Evolutionary conservation across 1,284 basidiomycete genomes (phyloP), one percentile per base, ranked within the genome.

Genomic region (Ustilago hordei): DNA sequence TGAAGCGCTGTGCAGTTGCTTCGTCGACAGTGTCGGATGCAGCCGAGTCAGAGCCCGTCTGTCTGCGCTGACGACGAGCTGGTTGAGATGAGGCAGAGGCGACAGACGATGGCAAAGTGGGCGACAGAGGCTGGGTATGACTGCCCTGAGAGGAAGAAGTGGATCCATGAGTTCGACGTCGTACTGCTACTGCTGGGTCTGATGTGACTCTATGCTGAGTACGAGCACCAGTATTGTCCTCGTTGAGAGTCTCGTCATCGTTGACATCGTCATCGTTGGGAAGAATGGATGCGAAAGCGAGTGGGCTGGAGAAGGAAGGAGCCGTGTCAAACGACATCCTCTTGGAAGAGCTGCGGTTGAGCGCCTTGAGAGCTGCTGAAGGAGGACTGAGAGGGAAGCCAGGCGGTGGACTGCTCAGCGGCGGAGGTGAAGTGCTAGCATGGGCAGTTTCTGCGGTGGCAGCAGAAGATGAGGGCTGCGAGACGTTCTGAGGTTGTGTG

Each of bases 261-360:
- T 67, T 60, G 41, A 53, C n/a, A 36, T 75, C 72, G 19, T 74
- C 69, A 15, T 84, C 84, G n/a, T 72, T 67, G 8, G 83, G 79
- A 13, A 85, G 61, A 45, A 75, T 79, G 13, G 80, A 78, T 12
- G 81, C 79, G 50, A 82, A 77, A 8, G 84, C 84, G 45, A 85
- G 79, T 34, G 84, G 84, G 41, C 84, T 85, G 17, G 83, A 84
- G 34, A 84, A 84, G 54, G 82, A 84, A 2, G 84, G 84, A 15
- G 79, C 68, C 19, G 59, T 81, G 69, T 78, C 75, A 68, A 78
- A 74, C 47, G 75, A 78, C 75, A 78, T 78, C n/a, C 64, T 78
- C 59, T 70, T 78, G 67, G 73, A 65, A 23, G 77, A 73, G 61
- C 52, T 59, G 23, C 65, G 66, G 38, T 56, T 60, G 45, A 69